A percentile compares a stretch with the other conserved stretches of the same genome.
phyloP scores from a whole-genome alignment of 257 asterid genomes.

The Primulina huaijiensis region DNA sequence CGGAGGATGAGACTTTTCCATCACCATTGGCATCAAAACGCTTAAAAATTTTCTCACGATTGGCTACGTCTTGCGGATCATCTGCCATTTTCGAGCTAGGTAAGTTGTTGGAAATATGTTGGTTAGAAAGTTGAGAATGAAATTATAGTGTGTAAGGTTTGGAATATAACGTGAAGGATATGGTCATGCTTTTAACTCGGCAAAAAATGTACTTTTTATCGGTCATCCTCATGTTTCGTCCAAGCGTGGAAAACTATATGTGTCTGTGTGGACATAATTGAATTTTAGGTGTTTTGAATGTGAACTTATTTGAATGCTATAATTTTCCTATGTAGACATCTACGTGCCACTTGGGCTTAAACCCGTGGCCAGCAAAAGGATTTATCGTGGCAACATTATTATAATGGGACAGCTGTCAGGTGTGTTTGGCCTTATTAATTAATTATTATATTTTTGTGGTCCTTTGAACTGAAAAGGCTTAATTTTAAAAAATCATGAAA shows the following conservation, averaged over 20 bases:
- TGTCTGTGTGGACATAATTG: neutral
- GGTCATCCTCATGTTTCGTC: conserved; percentile 20
- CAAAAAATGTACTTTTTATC: neutral
- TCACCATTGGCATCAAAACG: conserved; percentile 50
- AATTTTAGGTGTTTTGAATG: neutral
- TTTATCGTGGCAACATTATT: no score
- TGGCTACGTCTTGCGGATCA: conserved; percentile 40
- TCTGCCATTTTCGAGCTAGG: conserved; percentile 31
- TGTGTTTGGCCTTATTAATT: no score
- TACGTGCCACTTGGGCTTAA: no score
- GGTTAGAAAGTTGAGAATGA: neutral
- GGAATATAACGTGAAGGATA: conserved; percentile 32
- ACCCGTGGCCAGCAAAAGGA: no score
- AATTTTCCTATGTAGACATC: no score
- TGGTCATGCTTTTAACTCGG: conserved; percentile 41
- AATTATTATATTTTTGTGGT: no score
- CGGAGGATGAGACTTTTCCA: conserved; percentile 37
- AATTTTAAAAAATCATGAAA: no score
- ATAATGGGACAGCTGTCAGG: no score
- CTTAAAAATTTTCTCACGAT: conserved; percentile 38
- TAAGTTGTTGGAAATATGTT: neutral
- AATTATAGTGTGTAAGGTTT: neutral
- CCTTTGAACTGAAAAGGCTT: no score
- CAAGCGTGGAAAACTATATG: neutral
- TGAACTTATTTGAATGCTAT: no score